Evolutionary conservation across 192 early-diverging fungal species (phyloP).

Genomic region (Oehlia diaphana): DNA sequence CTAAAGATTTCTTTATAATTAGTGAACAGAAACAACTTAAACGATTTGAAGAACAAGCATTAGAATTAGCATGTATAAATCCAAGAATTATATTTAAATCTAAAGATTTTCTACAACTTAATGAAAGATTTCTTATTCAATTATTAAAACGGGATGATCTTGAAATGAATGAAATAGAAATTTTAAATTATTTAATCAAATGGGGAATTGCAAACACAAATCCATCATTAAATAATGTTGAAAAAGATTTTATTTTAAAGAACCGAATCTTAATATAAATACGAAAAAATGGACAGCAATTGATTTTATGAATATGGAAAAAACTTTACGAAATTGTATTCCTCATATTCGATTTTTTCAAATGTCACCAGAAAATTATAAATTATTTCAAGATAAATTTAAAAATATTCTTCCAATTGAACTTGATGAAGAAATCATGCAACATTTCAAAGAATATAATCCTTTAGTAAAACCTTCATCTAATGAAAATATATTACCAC

Average conservation of each 20-base stretch:
- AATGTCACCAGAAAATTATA: background rate
- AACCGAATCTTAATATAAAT: too few species aligned
- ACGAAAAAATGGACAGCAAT: background rate
- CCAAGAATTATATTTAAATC: background rate
- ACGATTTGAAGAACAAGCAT: background rate
- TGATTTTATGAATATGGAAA: conserved; percentile 2
- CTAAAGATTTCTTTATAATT: background rate
- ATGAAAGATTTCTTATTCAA: background rate
- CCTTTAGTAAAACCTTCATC: too few species aligned
- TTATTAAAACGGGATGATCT: background rate
- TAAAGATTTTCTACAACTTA: background rate
- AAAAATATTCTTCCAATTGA: background rate
- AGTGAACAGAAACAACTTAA: background rate
- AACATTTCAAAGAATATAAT: too few species aligned
- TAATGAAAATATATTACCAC: too few species aligned
- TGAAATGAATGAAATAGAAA: background rate
- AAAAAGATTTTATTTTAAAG: too few species aligned
- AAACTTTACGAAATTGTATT: background rate
- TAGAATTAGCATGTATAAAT: background rate
- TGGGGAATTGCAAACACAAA: conserved; percentile 4
- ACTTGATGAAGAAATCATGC: too few species aligned
- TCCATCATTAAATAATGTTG: background rate
- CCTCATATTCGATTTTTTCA: conserved; percentile 14
- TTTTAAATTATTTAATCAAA: conserved; percentile 7
- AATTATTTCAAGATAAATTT: background rate